phyloP scores from a whole-genome alignment of 352 stramenopile genomes.

The Pythium diclinum region DNA sequence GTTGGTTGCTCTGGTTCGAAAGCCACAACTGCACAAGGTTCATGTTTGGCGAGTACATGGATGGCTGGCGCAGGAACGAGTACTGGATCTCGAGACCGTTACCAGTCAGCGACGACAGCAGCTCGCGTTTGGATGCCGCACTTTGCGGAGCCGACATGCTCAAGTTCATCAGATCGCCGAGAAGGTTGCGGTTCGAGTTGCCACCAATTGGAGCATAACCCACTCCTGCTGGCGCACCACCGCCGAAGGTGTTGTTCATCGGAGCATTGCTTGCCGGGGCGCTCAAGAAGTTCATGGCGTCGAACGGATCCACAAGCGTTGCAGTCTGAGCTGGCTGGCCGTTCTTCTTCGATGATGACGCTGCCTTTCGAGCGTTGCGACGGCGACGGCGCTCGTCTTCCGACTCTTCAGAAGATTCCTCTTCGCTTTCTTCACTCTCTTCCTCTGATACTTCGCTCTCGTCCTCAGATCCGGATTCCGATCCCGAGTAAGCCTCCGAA shows the following conservation, averaged over 20 bases:
- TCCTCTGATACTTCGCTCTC: slow-evolving; percentile 39
- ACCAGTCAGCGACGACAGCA: slow-evolving; percentile 28
- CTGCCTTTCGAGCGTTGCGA: slow-evolving; percentile 32
- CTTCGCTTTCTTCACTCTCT: slow-evolving; percentile 40
- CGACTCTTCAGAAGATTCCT: slow-evolving; percentile 48
- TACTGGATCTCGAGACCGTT: slow-evolving; percentile 43
- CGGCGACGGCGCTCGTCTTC: slow-evolving; percentile 39
- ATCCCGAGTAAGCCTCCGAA: slow-evolving; percentile 32
- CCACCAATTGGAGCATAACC: slow-evolving; percentile 16
- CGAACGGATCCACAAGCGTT: slow-evolving; percentile 21
- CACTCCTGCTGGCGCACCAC: background rate
- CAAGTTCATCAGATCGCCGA: slow-evolving; percentile 29
- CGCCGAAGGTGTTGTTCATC: slow-evolving; percentile 20
- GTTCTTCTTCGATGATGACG: slow-evolving; percentile 12
- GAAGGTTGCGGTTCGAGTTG: slow-evolving; percentile 20
- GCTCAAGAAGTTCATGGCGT: slow-evolving; percentile 24
- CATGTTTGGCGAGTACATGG: slow-evolving; percentile 46
- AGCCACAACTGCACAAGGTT: slow-evolving; percentile 47
- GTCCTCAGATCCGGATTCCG: slow-evolving; percentile 38
- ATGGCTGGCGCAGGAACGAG: slow-evolving; percentile 40
- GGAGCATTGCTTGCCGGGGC: slow-evolving; percentile 5
- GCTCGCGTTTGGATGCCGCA: slow-evolving; percentile 25
- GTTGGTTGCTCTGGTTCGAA: slow-evolving; percentile 34
- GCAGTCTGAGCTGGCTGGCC: slow-evolving; percentile 18
- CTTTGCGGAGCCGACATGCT: slow-evolving; percentile 16